phyloP scores from a whole-genome alignment of 371 early-diverging fungal genomes.

The Apophysomyces elegans region DNA sequence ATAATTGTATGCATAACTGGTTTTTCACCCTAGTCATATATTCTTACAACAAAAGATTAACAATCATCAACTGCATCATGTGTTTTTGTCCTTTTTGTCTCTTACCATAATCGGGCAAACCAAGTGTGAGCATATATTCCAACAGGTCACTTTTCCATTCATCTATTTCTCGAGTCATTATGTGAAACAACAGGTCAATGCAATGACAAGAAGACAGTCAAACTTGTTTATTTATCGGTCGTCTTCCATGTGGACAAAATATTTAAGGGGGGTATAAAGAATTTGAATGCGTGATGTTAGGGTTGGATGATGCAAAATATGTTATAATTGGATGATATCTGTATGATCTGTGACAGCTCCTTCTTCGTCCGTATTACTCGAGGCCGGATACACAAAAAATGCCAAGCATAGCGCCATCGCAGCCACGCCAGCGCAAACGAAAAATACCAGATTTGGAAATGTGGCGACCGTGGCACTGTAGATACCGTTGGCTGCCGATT shows the following conservation, averaged over 20 bases:
- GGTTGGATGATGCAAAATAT: too few relatives aligned
- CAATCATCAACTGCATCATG: not conserved
- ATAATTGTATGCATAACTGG: not conserved
- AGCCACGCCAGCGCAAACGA: conserved; percentile 27
- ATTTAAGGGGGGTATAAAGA: too few relatives aligned
- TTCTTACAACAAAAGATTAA: not conserved
- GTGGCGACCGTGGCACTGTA: conserved; percentile 51
- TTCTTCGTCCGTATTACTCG: not conserved
- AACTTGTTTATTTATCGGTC: not conserved
- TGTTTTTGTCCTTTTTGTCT: not conserved
- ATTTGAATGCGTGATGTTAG: too few relatives aligned
- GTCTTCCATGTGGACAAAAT: too few relatives aligned
- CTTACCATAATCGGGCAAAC: not conserved
- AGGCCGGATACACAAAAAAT: conserved; percentile 22
- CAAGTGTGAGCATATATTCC: not conserved
- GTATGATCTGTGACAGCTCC: not conserved
- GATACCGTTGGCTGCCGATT: conserved; percentile 38
- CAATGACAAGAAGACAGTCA: not conserved
- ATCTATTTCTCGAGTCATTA: not conserved
- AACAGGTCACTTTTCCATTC: not conserved
- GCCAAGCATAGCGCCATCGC: conserved; percentile 17
- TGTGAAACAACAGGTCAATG: not conserved
- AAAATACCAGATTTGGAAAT: conserved; percentile 55
- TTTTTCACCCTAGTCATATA: not conserved
- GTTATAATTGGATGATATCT: too few relatives aligned